Base-by-base conservation (phyloP, 805 yeast genomes). In the Candida ponderosae region DNA sequence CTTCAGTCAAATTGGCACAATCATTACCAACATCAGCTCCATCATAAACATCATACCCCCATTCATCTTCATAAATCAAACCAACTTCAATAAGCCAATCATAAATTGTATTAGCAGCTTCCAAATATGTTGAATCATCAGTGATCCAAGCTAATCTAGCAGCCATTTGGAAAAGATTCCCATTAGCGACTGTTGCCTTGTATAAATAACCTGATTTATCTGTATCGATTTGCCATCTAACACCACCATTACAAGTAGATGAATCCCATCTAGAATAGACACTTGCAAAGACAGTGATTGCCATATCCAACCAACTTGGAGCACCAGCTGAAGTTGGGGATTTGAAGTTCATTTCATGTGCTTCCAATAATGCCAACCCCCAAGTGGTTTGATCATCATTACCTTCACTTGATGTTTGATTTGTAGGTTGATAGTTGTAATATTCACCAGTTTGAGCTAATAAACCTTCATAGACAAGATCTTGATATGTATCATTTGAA, bases 331-430 rank as follows among this genome's bases (percentile, higher is more conserved):
- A 56, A 0, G 55, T 46, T 3, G 78, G 75, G 39, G 71, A 69
- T 9, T 71, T 57, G 45, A 78, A 75, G 45, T 72, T 74, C 45
- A 70, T 61, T 46, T 76, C 82, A 2, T 77, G 78, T 2, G 84
- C 84, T 18, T 64, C 72, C 72, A 78, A 72, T 2, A 69, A 75
- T 1, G 79, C 72, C 17, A 79, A 53, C 4, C 80, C 84, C 84
- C 84, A 79, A 39, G 78, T 72, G 16, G 81, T 81, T 60, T 78
- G 81, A 60, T 79, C 85, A 61, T 79, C 85, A 45, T 78, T 78
- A 54, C 83, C 84, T 53, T 76, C 81, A 14, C 75, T 70, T 31
- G 72, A 66, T 4, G 72, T 57, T 51, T 76, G 80, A 43, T 71
- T 72, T 24, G 66, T 57, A 2, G 85, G 84, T 29, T 76, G 68